Conservation (phyloP, 1,284 basidiomycete species). For the Microbotryum violaceum region DNA sequence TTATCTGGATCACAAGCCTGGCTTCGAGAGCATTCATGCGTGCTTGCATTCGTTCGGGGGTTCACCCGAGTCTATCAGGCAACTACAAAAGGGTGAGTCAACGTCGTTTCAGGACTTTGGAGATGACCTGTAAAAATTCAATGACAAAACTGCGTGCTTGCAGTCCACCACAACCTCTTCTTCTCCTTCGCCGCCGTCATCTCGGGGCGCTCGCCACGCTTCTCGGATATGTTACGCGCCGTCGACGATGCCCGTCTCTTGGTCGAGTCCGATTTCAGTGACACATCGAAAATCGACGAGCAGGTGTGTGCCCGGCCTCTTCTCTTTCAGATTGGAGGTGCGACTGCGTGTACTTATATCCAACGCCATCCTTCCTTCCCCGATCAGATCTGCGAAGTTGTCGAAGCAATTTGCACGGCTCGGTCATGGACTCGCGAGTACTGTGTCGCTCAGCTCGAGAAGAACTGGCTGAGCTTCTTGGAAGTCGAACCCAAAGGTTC, state of each 20-base stretch:
- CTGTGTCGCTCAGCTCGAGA: slow-evolving; percentile 36
- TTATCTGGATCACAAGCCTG: slow-evolving; percentile 7
- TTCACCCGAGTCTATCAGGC: slow-evolving; percentile 16
- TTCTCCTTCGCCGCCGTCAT: slow-evolving; percentile 70
- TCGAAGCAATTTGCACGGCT: slow-evolving; percentile 27
- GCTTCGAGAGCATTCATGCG: slow-evolving; percentile 15
- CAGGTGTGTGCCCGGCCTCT: slow-evolving; percentile 4
- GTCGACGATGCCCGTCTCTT: slow-evolving; percentile 58
- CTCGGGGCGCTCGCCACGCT: slow-evolving; percentile 57
- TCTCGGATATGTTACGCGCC: slow-evolving; percentile 53
- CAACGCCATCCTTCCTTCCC: background rate
- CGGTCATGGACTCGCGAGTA: slow-evolving; percentile 22
- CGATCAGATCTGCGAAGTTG: slow-evolving; percentile 32
- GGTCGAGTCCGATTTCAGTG: slow-evolving; percentile 59
- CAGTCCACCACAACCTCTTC: slow-evolving; percentile 58
- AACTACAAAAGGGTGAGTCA: slow-evolving; percentile 23
- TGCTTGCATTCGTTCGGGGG: slow-evolving; percentile 30
- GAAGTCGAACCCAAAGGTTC: background rate
- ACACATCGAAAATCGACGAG: slow-evolving; percentile 14
- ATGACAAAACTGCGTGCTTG: slow-evolving; percentile 43
- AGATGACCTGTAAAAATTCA: background rate
- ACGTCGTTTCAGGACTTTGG: background rate
- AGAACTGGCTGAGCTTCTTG: slow-evolving; percentile 44
- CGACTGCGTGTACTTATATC: background rate
- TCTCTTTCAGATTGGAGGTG: background rate